Percentiles rank a stretch among this genome's conserved stretches.
Conservation (phyloP, 2,329 filamentous ascomycete genomes). For the Sporothrix luriei region DNA sequence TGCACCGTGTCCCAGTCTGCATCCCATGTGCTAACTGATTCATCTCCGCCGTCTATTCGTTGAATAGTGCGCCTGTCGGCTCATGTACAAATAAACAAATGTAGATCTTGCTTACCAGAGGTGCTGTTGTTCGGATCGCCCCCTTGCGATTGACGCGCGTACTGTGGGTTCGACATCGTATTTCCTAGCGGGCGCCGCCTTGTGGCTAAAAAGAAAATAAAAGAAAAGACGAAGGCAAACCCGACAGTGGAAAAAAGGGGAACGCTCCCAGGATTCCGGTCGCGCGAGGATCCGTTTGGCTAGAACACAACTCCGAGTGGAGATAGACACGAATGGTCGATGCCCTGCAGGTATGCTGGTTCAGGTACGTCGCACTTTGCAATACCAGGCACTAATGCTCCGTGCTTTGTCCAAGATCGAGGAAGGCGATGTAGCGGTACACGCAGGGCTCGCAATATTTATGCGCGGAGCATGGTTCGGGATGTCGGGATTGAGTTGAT, state of each 20-base stretch:
- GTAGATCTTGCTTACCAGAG: conserved; percentile 28
- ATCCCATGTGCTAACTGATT: neutral
- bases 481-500: neutral
- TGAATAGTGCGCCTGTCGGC: neutral
- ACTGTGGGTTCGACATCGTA: conserved; percentile 34
- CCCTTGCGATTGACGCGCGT: conserved; percentile 32
- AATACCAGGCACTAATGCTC: neutral
- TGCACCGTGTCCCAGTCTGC: neutral
- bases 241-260: conserved; percentile 11
- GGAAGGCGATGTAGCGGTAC: conserved; percentile 21
- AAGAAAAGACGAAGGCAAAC: conserved; percentile 12
- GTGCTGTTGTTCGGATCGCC: conserved; percentile 17
- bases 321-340: conserved; percentile 8
- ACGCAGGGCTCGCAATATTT: conserved; percentile 22
- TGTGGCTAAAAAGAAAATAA: conserved; percentile 22
- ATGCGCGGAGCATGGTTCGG: conserved; percentile 21
- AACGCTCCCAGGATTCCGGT: conserved; percentile 7
- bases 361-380: neutral
- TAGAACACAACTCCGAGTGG: conserved; percentile 12
- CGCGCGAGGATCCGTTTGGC: conserved; percentile 22
- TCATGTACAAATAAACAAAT: neutral
- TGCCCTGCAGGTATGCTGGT: conserved; percentile 1
- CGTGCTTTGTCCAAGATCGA: neutral
- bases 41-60: neutral
- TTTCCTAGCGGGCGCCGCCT: neutral